Evolutionary conservation across 768 basidiomycete genomes (phyloP).

Genomic region (Astraeus odoratus): DNA sequence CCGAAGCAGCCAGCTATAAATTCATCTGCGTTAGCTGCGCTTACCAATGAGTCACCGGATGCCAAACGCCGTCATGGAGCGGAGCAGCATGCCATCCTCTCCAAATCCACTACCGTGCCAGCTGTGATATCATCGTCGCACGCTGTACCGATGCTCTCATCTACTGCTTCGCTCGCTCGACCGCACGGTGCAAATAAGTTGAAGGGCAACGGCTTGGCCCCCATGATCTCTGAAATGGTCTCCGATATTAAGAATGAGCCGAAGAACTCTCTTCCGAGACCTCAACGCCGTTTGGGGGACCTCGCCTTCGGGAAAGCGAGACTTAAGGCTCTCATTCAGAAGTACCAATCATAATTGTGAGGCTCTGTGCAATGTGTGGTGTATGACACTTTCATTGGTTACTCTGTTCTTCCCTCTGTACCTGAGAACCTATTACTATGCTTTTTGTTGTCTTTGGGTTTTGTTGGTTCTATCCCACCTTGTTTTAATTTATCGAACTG

Average conservation of each 20-base stretch:
- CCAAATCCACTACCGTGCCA: constrained; percentile 62
- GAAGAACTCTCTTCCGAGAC: constrained; percentile 8
- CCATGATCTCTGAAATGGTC: constrained; percentile 29
- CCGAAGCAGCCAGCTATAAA: constrained; percentile 6
- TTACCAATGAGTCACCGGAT: background rate
- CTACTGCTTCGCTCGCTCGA: constrained; percentile 69
- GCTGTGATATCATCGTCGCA: constrained; percentile 66
- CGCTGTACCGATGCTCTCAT: constrained; percentile 65
- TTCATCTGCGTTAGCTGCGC: constrained; percentile 2
- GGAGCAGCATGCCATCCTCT: constrained; percentile 27
- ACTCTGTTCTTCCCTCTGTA: no score
- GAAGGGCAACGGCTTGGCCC: constrained; percentile 28
- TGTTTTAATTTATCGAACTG: no score
- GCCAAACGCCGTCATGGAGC: background rate
- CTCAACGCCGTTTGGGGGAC: constrained; percentile 30
- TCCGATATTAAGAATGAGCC: constrained; percentile 12
- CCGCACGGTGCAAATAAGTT: constrained; percentile 24
- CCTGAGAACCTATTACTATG: background rate
- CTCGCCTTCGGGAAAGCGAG: constrained; percentile 73
- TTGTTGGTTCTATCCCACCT: no score
- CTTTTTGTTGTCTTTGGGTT: no score
- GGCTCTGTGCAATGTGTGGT: background rate
- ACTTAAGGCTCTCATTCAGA: constrained; percentile 72
- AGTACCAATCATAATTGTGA: constrained; percentile 51
- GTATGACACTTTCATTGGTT: background rate